Evolutionary conservation across 768 basidiomycete genomes (phyloP), one percentile per base, ranked within the genome.

Genomic region (Panellus pusillus): DNA sequence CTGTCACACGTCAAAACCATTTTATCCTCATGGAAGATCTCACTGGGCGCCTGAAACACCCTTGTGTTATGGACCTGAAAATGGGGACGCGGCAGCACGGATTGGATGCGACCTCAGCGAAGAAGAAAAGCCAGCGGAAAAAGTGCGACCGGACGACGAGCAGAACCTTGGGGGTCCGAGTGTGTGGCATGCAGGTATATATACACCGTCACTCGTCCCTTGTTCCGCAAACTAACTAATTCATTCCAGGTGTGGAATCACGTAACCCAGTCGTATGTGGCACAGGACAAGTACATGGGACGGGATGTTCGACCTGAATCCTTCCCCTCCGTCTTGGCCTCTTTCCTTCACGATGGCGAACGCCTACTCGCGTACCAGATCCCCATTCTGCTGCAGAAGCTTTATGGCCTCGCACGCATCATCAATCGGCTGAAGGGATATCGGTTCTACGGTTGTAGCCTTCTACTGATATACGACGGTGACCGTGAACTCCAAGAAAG

Each of bases 41-140:
- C 44, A 99, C 97, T 2, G 97, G 97, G 20, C 77, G 89, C 31
- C 70, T 97, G 65, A 95, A 90, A 70, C 82, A 81, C 45, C 91
- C 97, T 9, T 99, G 97, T 65, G 96, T 99, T 38, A 82, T 98
- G 64, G 97, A 99, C 70, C 76, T 99, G 63, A 99, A 99, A 77
- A 98, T 98, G 97, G 97, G 97, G n/a, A 98, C 95, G 28, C 79
- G 97, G 31, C 97, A 99, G 73, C 98, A 98, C 70, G 97, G 97
- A 17, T 90, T 96, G 74, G 93, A 97, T 62, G 97, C 97, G 20
- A 89, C 88, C 9, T 73, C 86, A 1, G 76, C 84, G 47, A 99
- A 99, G 77, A 98, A 97, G 82, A 94, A 89, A 75, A 98, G 95
- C 66, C 97, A 99, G 74, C 83, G 95, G 50, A 97, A 97, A 73